A percentile compares a stretch with the other conserved stretches of the same genome.
phyloP scores from a whole-genome alignment of 108 stramenopile species.

The Nitzschia sp. region DNA sequence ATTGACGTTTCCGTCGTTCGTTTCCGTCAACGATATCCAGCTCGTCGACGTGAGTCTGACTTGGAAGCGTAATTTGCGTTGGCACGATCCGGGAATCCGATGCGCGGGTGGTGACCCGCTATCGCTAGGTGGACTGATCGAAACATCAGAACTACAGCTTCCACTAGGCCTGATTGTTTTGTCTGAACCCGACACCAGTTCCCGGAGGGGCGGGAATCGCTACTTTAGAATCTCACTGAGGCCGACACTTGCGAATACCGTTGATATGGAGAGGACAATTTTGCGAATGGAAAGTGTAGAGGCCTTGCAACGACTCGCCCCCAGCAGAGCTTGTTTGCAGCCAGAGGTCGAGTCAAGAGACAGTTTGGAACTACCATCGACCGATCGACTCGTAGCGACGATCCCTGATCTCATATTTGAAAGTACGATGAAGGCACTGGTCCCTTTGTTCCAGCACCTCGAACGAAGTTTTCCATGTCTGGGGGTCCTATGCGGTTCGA shows the following conservation, averaged over 20 bases:
- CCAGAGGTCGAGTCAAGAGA: too few species aligned
- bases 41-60: too few species aligned
- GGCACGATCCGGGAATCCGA: neutral
- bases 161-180: neutral
- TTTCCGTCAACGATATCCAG: too few species aligned
- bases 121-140: neutral
- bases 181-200: too few species aligned
- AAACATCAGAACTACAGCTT: neutral
- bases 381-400: neutral
- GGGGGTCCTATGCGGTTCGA: conserved; percentile 44
- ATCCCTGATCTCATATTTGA: neutral
- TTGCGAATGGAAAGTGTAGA: neutral
- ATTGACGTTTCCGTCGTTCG: neutral
- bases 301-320: neutral
- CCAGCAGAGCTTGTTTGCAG: too few species aligned
- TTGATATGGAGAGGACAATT: neutral
- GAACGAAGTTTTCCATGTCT: conserved; percentile 1
- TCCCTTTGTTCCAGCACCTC: neutral
- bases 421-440: neutral
- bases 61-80: neutral
- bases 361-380: neutral
- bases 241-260: too few species aligned
- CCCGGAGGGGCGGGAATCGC: too few species aligned
- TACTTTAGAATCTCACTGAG: too few species aligned
- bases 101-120: neutral